These are phyloP conservation scores for Pulveroboletus sp. DNA, from an alignment of 768 basidiomycete genomes.

Conservation along the genomic window DNA sequence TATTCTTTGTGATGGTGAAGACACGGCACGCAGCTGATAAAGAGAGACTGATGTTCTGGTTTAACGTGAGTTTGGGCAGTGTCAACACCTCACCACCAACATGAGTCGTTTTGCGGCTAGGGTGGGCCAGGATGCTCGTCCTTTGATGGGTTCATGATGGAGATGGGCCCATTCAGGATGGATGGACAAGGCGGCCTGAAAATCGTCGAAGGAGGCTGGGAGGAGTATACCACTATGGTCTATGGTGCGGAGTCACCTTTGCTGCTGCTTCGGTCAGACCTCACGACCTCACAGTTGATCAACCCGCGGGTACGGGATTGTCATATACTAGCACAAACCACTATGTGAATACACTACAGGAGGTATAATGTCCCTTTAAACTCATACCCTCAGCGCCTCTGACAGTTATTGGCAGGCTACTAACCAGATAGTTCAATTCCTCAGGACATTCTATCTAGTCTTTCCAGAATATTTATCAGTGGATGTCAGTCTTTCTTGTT, in stretches of 20 bases:
- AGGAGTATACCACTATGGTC: conserved; percentile 92
- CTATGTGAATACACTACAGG: conserved; percentile 73
- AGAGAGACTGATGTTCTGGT: conserved; percentile 92
- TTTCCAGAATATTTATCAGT: conserved; percentile 83
- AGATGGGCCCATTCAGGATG: conserved; percentile 88
- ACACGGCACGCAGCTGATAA: conserved; percentile 85
- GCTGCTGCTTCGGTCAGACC: not conserved
- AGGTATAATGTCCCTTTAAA: conserved; percentile 40
- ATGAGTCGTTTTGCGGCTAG: conserved; percentile 34
- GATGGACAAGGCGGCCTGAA: conserved; percentile 69
- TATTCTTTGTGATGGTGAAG: conserved; percentile 88
- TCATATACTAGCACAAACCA: conserved; percentile 84
- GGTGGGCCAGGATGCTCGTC: conserved; percentile 97
- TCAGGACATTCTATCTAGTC: conserved; percentile 81
- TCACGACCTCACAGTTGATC: conserved; percentile 66
- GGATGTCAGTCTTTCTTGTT: conserved; percentile 57
- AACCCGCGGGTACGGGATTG: conserved; percentile 94
- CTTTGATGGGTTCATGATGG: conserved; percentile 98
- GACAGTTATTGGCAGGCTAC: conserved; percentile 49
- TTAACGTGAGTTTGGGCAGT: conserved; percentile 60
- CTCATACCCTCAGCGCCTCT: not conserved
- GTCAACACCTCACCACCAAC: not conserved
- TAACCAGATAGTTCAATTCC: conserved; percentile 74
- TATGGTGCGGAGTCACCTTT: conserved; percentile 57
- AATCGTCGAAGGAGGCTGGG: conserved; percentile 86